Conservation (phyloP, 345 rosid species). For the Eucalyptus pauciflora region DNA sequence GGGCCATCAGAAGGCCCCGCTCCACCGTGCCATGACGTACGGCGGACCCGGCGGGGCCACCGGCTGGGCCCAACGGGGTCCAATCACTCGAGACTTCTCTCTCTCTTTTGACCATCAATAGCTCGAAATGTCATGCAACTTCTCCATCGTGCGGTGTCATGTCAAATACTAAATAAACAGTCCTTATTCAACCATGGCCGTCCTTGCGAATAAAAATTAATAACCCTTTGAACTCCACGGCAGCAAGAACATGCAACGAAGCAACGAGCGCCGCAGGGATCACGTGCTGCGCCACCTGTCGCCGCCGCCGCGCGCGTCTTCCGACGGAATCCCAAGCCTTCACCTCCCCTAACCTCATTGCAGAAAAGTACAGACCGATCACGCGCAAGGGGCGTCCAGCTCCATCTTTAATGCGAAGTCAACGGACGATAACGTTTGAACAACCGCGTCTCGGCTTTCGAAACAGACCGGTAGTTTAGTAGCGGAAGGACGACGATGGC, state of each 20-base stretch:
- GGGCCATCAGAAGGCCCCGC: neutral
- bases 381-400: neutral
- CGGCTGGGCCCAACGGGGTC: neutral
- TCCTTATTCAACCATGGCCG: neutral
- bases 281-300: neutral
- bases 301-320: neutral
- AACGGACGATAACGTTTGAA: neutral
- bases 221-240: neutral
- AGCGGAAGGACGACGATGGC: neutral
- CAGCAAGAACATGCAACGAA: neutral
- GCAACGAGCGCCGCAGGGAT: neutral
- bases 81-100: neutral
- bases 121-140: neutral
- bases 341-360: neutral
- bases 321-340: neutral
- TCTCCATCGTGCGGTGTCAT: neutral
- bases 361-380: neutral
- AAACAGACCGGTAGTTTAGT: neutral
- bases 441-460: neutral
- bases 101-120: neutral
- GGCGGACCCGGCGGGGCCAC: neutral
- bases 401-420: neutral
- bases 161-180: neutral
- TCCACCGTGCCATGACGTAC: neutral
- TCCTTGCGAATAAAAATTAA: neutral